Base-by-base conservation (phyloP, 768 basidiomycete species). In the Tulasnella sp. region DNA sequence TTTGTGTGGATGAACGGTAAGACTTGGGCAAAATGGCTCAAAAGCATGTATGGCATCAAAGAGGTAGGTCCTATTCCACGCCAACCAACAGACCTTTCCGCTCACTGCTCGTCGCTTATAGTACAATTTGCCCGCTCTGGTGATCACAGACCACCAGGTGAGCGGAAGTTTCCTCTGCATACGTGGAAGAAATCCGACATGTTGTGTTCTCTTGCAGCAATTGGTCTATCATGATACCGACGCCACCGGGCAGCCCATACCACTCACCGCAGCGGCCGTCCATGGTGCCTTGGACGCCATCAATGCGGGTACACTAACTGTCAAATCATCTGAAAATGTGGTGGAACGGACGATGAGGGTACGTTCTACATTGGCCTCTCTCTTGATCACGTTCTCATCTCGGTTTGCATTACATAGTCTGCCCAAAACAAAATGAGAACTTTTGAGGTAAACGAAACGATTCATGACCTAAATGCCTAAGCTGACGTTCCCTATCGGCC, bases 1-100 rank as follows among this genome's bases (percentile, higher is more conserved):
- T 96, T 93, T 71, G 78, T 85, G 8, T 92, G 86, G 85, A 92
- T 96, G 81, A 90, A 99, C 67, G 80, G 75, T 1, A 82, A 81
- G 24, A 79, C 77, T 70, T 97, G 95, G 93, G 83, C 7, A 5
- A 59, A 79, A 52, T 97, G 93, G 93, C 74, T 95, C 73, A 91
- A 88, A 76, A 84, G 82, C 65, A 91, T 91, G 83, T 98, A 97
- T 72, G 84, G 85, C 27, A 74, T 92, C 65, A 74, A 70, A 64
- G 60, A 64, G 8, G 64, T 51, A 7, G 56, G 54, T 52, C 30
- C 10, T 49, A 17, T 24, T 15, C 24, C 61, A 23, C 70, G 72
- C 5, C 65, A 65, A 1, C 69, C 67, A 10, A 75, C 24, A 38
- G 11, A 34, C 32, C 38, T 38, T 45, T 7, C n/a, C 38, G n/a